Percentiles rank a stretch among this genome's conserved stretches.
Conservation (phyloP, 257 asterid species). For the Solanum lignicaule region DNA sequence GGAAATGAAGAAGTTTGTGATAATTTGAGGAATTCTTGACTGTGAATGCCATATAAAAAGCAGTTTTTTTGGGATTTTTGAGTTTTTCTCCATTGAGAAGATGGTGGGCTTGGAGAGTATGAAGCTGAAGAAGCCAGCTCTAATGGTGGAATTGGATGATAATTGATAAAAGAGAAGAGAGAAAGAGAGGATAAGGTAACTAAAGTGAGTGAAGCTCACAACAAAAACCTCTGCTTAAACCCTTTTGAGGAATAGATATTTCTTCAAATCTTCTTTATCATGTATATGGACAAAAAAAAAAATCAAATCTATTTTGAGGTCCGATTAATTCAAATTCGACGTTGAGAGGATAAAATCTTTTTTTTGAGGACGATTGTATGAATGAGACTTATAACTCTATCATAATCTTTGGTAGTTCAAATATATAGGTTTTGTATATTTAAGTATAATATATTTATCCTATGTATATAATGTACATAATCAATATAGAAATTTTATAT, state of each 20-base stretch:
- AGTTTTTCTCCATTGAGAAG: constrained; percentile 32
- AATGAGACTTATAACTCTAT: background rate
- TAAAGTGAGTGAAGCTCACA: background rate
- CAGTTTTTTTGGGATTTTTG: constrained; percentile 20
- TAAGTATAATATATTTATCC: no score
- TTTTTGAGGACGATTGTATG: no score
- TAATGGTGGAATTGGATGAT: background rate
- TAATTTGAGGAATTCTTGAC: constrained; percentile 25
- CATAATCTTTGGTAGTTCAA: background rate
- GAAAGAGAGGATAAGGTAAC: background rate
- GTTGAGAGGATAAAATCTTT: no score
- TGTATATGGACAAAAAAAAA: no score
- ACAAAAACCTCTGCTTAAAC: background rate
- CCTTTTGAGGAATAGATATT: background rate
- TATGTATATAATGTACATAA: no score
- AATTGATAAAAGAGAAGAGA: background rate
- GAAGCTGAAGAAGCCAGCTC: constrained; percentile 67
- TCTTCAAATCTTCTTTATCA: background rate
- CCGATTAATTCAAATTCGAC: fast-evolving
- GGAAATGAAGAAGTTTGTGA: constrained; percentile 48
- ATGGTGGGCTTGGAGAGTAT: constrained; percentile 44
- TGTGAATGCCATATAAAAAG: constrained; percentile 22
- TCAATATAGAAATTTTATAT: no score
- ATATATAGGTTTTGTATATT: no score
- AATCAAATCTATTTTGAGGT: no score